phyloP scores from a whole-genome alignment of 371 early-diverging fungal species.

The Haplosporangium sp. region DNA sequence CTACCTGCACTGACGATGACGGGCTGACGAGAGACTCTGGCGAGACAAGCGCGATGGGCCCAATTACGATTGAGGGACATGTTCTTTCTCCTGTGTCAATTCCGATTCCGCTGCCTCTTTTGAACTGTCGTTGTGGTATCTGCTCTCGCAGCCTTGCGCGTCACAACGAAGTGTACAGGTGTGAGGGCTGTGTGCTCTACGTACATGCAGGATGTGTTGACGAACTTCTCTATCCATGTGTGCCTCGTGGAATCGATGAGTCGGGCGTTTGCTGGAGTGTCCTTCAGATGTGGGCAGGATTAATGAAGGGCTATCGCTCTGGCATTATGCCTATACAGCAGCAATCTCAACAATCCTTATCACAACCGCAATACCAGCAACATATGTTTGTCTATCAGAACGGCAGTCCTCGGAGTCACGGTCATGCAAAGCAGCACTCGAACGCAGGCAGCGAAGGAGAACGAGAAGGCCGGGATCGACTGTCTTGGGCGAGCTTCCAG shows the following conservation, averaged over 20 bases:
- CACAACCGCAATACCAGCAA: slow-evolving; percentile 23
- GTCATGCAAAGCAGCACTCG: slow-evolving; percentile 31
- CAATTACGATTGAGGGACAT: slow-evolving; percentile 36
- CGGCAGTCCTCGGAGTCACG: slow-evolving; percentile 3
- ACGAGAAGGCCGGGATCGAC: slow-evolving; percentile 22
- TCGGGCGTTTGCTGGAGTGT: slow-evolving; percentile 75
- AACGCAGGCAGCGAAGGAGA: slow-evolving; percentile 39
- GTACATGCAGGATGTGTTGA: slow-evolving; percentile 69
- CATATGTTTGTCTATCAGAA: slow-evolving; percentile 7
- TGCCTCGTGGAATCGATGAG: slow-evolving; percentile 77
- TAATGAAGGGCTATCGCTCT: slow-evolving; percentile 77
- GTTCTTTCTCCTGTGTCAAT: slow-evolving; percentile 20
- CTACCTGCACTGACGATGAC: slow-evolving; percentile 16
- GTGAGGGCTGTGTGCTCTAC: slow-evolving; percentile 65
- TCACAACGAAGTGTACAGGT: slow-evolving; percentile 27
- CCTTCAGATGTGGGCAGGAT: slow-evolving; percentile 81
- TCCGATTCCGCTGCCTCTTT: slow-evolving; percentile 21
- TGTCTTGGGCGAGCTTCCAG: slow-evolving; percentile 46
- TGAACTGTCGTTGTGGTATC: slow-evolving; percentile 35
- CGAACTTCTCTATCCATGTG: slow-evolving; percentile 67
- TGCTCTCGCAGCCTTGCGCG: slow-evolving; percentile 24
- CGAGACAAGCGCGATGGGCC: slow-evolving; percentile 1
- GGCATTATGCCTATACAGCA: slow-evolving; percentile 58
- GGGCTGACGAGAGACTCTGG: not conserved
- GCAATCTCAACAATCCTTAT: not conserved